Evolutionary conservation across 2,329 filamentous ascomycete genomes (phyloP).

Genomic region (Fusarium sp.): DNA sequence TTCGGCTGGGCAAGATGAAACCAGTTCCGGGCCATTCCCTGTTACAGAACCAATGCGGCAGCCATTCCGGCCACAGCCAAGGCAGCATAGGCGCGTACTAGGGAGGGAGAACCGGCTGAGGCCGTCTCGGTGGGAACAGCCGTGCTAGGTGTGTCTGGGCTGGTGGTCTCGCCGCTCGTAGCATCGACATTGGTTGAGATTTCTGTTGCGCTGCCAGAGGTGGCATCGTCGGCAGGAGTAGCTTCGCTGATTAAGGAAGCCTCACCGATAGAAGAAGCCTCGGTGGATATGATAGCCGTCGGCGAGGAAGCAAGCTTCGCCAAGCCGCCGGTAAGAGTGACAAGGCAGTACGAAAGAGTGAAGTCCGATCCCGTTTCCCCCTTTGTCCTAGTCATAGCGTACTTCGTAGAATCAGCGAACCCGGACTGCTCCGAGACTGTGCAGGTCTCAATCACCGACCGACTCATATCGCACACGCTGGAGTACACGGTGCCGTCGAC

Average conservation of each 20-base stretch:
- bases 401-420: not conserved
- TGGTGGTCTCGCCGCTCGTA: not conserved
- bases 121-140: not conserved
- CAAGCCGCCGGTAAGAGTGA: constrained; percentile 6
- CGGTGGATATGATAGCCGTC: not conserved
- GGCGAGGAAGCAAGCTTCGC: not conserved
- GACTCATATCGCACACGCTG: constrained; percentile 15
- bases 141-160: not conserved
- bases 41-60: not conserved
- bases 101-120: not conserved
- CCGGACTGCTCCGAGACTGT: not conserved
- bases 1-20: too few relatives aligned
- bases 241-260: not conserved
- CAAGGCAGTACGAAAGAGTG: constrained; percentile 7
- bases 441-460: constrained; percentile 4
- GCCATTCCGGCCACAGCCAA: constrained; percentile 3
- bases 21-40: not conserved
- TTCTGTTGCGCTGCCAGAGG: not conserved
- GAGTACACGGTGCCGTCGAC: constrained; percentile 12
- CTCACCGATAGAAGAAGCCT: not conserved
- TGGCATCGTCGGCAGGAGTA: not conserved
- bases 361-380: constrained; percentile 12
- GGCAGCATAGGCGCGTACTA: not conserved
- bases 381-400: constrained; percentile 6
- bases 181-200: not conserved